Evolutionary conservation across 352 stramenopile species (phyloP), one percentile per base, ranked within the genome.

Genomic region (Globisporangium viniferum): DNA sequence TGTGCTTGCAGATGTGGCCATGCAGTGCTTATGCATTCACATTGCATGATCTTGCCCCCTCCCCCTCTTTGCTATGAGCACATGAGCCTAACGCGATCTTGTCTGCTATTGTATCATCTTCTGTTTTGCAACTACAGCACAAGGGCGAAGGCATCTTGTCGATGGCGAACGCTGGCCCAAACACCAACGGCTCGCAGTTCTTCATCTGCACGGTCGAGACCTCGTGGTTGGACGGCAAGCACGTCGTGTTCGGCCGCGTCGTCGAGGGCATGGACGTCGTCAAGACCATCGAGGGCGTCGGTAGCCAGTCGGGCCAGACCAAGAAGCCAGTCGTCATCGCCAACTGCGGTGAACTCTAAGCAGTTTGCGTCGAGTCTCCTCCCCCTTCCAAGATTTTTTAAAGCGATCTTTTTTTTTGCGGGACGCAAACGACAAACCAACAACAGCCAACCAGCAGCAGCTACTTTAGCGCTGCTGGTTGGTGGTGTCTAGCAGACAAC

Each of bases 101-200:
- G 20, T 67, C 22, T 64, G 0, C 9, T 62, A 9, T 66, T 66
- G 20, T 58, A 36, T 46, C 3, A 10, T 51, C 44, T 51, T 66
- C 14, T 64, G 60, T 73, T 73, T 41, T 60, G n/a, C 33, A 27
- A 36, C 56, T 33, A 82, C 39, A 92, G 72, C 97, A 99, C 86
- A 92, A 89, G 74, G 81, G 88, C 56, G 80, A 91, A 48, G 96
- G 96, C 53, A 93, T 98, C 27, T 73, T 99, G 48, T 97, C 90
- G 49, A 99, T 99, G 96, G 97, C 96, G 33, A 99, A 99, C 80
- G 89, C 89, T 35, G 97, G 97, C 12, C 86, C 86, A n/a, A 89
- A 99, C 86, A 99, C 96, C 20, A 99, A 99, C 80, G 92, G 93
- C 60, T 98, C 91, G 71, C 95, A 99, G 80, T 99, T 99, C 80